Percentiles rank a stretch among this genome's conserved stretches.
Evolutionary conservation across 2,329 filamentous ascomycete species (phyloP).

Genomic region (Geosmithia flava): DNA sequence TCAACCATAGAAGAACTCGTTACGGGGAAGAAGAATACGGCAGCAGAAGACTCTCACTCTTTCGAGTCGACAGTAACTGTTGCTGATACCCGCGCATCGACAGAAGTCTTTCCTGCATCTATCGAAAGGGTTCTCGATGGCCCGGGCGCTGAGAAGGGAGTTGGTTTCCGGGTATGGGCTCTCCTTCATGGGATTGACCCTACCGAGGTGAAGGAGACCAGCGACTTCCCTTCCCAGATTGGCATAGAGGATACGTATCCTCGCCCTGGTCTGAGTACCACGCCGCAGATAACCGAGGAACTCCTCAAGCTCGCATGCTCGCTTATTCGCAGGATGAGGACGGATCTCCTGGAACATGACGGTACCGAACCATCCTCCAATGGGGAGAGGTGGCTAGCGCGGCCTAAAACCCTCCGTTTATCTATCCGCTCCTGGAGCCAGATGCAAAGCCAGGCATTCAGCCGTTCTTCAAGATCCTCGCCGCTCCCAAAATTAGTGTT

Average conservation of each 20-base stretch:
- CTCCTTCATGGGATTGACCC: slow-evolving; percentile 73
- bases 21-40: slow-evolving; percentile 12
- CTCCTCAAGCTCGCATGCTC: slow-evolving; percentile 56
- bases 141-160: slow-evolving; percentile 56
- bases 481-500: slow-evolving; percentile 67
- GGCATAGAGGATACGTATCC: slow-evolving; percentile 90
- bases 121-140: slow-evolving; percentile 61
- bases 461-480: slow-evolving; percentile 63
- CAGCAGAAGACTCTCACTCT: slow-evolving; percentile 19
- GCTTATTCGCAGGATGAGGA: slow-evolving; percentile 65
- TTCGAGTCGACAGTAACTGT: slow-evolving; percentile 44
- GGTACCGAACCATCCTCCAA: slow-evolving; percentile 24
- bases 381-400: slow-evolving; percentile 55
- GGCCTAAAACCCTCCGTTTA: slow-evolving; percentile 70
- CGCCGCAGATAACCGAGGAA: slow-evolving; percentile 53
- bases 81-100: slow-evolving; percentile 48
- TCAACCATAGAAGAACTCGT: slow-evolving; percentile 42
- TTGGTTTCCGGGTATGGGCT: slow-evolving; percentile 62
- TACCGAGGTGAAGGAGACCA: slow-evolving; percentile 58
- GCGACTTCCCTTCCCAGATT: slow-evolving; percentile 70
- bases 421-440: slow-evolving; percentile 52
- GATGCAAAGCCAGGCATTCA: slow-evolving; percentile 44
- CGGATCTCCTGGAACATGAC: slow-evolving; percentile 49
- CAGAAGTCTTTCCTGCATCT: slow-evolving; percentile 47
- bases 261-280: slow-evolving; percentile 54